Conservation (phyloP, 2,329 filamentous ascomycete genomes). For the Gliomastix tumulicola region DNA sequence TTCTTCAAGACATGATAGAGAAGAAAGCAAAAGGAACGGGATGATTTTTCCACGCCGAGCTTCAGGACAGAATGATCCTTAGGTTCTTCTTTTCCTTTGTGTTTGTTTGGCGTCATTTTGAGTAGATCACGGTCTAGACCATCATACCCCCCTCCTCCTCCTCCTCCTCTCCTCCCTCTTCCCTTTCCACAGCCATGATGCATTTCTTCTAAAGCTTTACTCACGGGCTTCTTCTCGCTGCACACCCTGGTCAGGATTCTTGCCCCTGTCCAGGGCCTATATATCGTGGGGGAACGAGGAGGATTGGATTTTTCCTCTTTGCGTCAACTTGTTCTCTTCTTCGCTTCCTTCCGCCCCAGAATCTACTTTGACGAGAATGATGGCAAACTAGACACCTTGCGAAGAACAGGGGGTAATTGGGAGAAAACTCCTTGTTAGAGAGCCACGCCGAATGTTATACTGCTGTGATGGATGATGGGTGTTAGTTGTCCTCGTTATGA, state of each 20-base stretch:
- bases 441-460: too few species aligned
- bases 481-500: constrained; percentile 12
- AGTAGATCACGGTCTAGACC: constrained; percentile 3
- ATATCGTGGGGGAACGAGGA: too few species aligned
- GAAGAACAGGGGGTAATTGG: too few species aligned
- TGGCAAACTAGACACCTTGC: not conserved
- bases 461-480: not conserved
- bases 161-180: not conserved
- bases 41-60: not conserved
- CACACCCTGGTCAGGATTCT: too few species aligned
- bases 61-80: not conserved
- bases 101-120: constrained; percentile 1
- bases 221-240: too few species aligned
- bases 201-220: not conserved
- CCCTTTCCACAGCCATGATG: not conserved
- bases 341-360: too few species aligned
- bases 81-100: not conserved
- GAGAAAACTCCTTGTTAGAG: too few species aligned
- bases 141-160: not conserved
- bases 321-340: too few species aligned
- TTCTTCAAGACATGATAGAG: constrained; percentile 51
- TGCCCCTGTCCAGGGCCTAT: not conserved
- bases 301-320: not conserved
- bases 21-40: not conserved
- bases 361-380: too few species aligned